Evolutionary conservation across 2,329 filamentous ascomycete species (phyloP).

Genomic region (Camillea tinctor): DNA sequence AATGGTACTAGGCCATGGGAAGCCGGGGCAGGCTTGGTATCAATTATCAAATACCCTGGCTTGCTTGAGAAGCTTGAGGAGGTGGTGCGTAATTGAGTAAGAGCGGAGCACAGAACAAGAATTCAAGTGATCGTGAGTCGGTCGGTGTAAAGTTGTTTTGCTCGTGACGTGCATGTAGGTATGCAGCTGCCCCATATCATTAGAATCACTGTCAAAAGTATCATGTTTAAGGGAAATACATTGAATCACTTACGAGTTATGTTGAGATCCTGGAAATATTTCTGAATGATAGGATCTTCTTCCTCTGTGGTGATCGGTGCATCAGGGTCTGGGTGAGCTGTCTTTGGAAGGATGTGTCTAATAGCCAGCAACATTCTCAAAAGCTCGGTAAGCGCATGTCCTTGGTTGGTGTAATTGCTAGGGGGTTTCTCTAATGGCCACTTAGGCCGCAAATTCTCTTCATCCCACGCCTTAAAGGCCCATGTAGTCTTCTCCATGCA

Average conservation of each 20-base stretch:
- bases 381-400: slow-evolving; percentile 56
- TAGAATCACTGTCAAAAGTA: slow-evolving; percentile 6
- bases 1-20: neutral
- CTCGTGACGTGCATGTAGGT: slow-evolving; percentile 47
- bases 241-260: slow-evolving; percentile 52
- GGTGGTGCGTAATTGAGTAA: slow-evolving; percentile 30
- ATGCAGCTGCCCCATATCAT: slow-evolving; percentile 30
- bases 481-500: slow-evolving; percentile 68
- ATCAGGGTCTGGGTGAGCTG: slow-evolving; percentile 41
- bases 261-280: slow-evolving; percentile 56
- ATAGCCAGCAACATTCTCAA: slow-evolving; percentile 63
- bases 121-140: slow-evolving; percentile 46
- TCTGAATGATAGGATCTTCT: slow-evolving; percentile 43
- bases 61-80: neutral
- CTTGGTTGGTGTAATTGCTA: slow-evolving; percentile 56
- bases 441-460: slow-evolving; percentile 55
- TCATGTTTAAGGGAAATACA: neutral
- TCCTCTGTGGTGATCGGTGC: slow-evolving; percentile 50
- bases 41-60: neutral
- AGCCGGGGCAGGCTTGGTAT: neutral
- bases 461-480: slow-evolving; percentile 68
- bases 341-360: slow-evolving; percentile 57
- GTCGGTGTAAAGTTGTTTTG: slow-evolving; percentile 51
- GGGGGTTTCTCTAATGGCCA: slow-evolving; percentile 64
- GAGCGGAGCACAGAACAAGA: slow-evolving; percentile 44